Conservation (phyloP, 1,284 basidiomycete species). For the Gymnopus androsaceus region DNA sequence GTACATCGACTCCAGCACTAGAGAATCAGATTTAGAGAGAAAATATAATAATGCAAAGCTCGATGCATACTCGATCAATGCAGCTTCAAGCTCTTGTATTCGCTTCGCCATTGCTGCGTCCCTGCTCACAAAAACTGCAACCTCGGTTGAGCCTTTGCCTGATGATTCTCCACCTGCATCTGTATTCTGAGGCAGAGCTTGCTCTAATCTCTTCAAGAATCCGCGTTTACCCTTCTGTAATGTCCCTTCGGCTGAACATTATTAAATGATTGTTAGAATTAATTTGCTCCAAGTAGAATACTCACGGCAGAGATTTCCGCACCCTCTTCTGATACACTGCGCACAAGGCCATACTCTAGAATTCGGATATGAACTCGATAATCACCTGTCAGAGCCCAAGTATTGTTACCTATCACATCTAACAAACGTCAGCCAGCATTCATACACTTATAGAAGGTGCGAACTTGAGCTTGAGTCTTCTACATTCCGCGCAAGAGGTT, state of each 20-base stretch:
- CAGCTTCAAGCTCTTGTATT: conserved; percentile 27
- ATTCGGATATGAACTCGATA: no score
- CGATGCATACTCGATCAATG: conserved; percentile 23
- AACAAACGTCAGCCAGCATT: no score
- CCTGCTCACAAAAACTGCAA: conserved; percentile 28
- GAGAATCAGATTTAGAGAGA: no score
- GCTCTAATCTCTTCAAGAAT: conserved; percentile 27
- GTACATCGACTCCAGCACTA: conserved; percentile 24
- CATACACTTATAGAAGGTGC: no score
- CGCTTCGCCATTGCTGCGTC: conserved; percentile 27
- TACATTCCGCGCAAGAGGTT: conserved; percentile 26
- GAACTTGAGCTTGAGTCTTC: conserved; percentile 26
- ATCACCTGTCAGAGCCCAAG: background rate
- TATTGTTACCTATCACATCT: no score
- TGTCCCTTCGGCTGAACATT: conserved; percentile 19
- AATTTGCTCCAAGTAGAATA: background rate
- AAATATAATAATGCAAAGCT: no score
- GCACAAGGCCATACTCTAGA: conserved; percentile 25
- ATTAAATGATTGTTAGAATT: background rate
- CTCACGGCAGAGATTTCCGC: conserved; percentile 26
- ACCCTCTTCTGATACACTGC: conserved; percentile 27
- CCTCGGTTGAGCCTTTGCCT: no score
- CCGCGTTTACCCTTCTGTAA: conserved; percentile 29
- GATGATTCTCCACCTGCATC: conserved; percentile 16
- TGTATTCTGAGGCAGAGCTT: conserved; percentile 22